These are phyloP conservation scores for Hypomontagnella monticulosa DNA, from an alignment of 495 filamentous ascomycete species.

Conservation along the genomic window DNA sequence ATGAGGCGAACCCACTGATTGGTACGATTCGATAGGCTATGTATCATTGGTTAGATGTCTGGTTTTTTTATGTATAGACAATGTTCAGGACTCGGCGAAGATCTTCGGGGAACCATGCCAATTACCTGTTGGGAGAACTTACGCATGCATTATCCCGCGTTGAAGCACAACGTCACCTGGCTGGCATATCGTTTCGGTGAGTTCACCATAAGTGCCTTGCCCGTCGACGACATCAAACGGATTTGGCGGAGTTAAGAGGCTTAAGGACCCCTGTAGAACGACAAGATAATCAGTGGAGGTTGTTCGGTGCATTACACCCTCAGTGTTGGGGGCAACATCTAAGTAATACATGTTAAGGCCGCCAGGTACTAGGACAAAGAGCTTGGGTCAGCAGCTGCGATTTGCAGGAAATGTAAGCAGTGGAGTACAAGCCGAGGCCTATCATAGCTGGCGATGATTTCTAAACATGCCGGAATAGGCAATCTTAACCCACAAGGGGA, in stretches of 20 bases:
- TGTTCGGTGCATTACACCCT: conserved; percentile 43
- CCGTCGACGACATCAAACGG: conserved; percentile 31
- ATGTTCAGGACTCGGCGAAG: too few species aligned
- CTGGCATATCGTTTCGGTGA: conserved; percentile 34
- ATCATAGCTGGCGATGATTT: conserved; percentile 1
- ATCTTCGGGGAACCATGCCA: too few species aligned
- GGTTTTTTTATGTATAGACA: neutral
- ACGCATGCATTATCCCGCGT: conserved; percentile 46
- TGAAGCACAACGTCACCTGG: conserved; percentile 42
- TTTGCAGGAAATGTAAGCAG: conserved; percentile 22
- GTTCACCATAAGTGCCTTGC: conserved; percentile 36
- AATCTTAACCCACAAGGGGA: neutral
- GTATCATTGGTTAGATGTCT: conserved; percentile 10
- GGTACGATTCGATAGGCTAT: conserved; percentile 41
- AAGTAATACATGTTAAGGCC: conserved; percentile 45
- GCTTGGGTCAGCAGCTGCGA: conserved; percentile 24
- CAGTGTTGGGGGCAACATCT: conserved; percentile 38
- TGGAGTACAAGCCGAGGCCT: conserved; percentile 1
- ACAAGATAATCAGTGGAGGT: conserved; percentile 44
- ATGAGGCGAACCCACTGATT: conserved; percentile 40
- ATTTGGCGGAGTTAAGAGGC: conserved; percentile 33
- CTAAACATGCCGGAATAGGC: neutral
- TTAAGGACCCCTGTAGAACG: conserved; percentile 35
- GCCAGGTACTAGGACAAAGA: conserved; percentile 34
- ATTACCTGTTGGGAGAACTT: conserved; percentile 37